Base-by-base conservation (phyloP, 352 stramenopile genomes). In the Phytophthora podocarpi region DNA sequence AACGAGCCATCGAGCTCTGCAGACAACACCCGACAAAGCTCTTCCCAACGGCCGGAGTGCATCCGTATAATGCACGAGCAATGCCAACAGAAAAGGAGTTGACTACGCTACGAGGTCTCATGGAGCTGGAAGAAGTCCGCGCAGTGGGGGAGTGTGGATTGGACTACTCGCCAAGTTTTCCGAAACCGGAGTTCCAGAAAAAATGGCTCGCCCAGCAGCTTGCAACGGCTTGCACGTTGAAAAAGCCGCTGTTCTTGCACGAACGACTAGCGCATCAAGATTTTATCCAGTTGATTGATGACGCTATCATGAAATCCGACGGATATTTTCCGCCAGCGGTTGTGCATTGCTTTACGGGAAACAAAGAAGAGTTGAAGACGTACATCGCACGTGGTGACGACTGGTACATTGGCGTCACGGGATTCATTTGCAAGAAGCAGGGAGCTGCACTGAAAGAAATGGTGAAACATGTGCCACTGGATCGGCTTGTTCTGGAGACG, bases 331-430 rank as follows among this genome's bases (percentile, higher is more conserved):
- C 77, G 0, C 74, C 80, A 13, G 82, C 83, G 9, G 71, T 96
- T 28, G 87, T 98, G 15, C 92, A 98, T 73, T 98, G 92, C 69
- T 98, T 97, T 64, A 98, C 92, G 12, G 90, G 91, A 15, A 85
- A 56, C 0, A 70, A 73, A 23, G 59, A 77, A 4, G 90, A 97
- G 49, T 73, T 96, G 13, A 60, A 78, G 24, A 70, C 78, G 58
- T 97, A 97, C 55, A 67, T 96, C 15, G 56, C 45, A 11, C 72
- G 74, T 41, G 71, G 71, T 15, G 62, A 69, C 15, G 86, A 91
- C 48, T 97, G 93, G 66, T 96, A 90, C 76, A 92, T 97, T 68
- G 91, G 91, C 24, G 73, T 97, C 56, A 97, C 92, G 20, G 92
- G 92, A 12, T 96, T 87, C 42, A 83, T 98, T 30, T 96, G 87